Evolutionary conservation across 345 rosid genomes (phyloP), one percentile per base, ranked within the genome.

Genomic region (Eucalyptus caleyi): DNA sequence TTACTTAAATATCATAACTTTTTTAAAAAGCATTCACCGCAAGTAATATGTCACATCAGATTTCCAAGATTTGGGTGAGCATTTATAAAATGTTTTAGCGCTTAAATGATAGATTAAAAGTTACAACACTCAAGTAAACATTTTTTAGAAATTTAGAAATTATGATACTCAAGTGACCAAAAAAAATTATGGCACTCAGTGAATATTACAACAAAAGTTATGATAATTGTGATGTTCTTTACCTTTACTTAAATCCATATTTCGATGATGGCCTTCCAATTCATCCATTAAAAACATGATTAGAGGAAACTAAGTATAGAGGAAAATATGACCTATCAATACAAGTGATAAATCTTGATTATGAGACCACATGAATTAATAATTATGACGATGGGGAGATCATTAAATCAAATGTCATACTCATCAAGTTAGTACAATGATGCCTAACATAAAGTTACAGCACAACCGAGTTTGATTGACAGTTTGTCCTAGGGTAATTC

Each of bases 101-200:
- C 54, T 51, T 51, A 51, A 51, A 1, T 51, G 54, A 16, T 51
- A 51, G 54, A 51, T 51, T 16, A 51, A 51, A 51, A 16, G 21
- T 51, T 51, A 51, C 54, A 0, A 16, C 2, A 51, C 54, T 51
- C 54, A 51, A 51, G 8, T 51, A 51, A 51, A 51, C 21, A 51
- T 6, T 51, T 51, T 50, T 50, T 16, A 16, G 53, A 50, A 50
- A 6, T 50, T 50, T 16, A 16, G 53, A 51, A 51, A 1, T 51
- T 3, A 51, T 16, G 21, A 1, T 2, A 16, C 21, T 51, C 0
- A 51, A 51, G 4, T 51, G 21, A 16, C 2, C 21, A 2, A 6
- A 51, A 51, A 51, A 51, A 51, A 51, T 51, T 51, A 51, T 6
- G 21, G 2, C 21, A 16, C 54, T 3, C 0, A 16, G 2, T 51